Percentiles rank a stretch among this genome's conserved stretches.
These are phyloP conservation scores for Pulveroboletus sp. DNA, from an alignment of 768 basidiomycete species.

Conservation along the genomic window DNA sequence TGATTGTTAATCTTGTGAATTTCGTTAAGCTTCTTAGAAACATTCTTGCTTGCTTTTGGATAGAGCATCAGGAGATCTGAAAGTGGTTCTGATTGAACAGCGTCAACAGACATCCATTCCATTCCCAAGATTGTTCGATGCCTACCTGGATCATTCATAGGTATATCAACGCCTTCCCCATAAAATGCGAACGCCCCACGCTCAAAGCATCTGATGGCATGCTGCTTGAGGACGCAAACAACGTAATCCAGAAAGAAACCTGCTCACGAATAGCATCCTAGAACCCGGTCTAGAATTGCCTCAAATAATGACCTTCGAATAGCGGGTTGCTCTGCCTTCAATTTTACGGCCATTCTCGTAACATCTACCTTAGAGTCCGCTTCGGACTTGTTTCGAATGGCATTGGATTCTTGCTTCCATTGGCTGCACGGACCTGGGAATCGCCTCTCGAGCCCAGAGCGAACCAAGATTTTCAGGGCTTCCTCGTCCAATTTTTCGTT, in stretches of 20 bases:
- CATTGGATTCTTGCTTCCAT: constrained; percentile 19
- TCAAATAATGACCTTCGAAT: constrained; percentile 22
- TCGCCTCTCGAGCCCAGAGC: constrained; percentile 27
- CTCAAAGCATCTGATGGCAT: constrained; percentile 15
- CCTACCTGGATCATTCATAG: constrained; percentile 5
- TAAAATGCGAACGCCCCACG: constrained; percentile 7
- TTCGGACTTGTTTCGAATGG: neutral
- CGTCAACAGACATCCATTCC: neutral
- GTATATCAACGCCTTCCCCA: neutral
- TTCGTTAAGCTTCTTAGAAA: neutral
- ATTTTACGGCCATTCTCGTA: too few species aligned
- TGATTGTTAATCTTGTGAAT: constrained; percentile 3
- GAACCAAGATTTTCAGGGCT: constrained; percentile 25
- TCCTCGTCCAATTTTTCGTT: constrained; percentile 22
- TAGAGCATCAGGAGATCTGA: neutral
- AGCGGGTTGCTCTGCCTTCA: neutral
- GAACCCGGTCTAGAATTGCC: constrained; percentile 21
- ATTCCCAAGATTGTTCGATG: neutral
- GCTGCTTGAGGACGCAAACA: neutral
- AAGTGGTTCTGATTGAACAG: constrained; percentile 18
- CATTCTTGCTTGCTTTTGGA: constrained; percentile 12
- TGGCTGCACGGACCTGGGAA: constrained; percentile 19
- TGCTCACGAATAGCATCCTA: constrained; percentile 25
- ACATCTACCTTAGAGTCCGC: neutral
- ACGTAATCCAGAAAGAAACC: neutral